A percentile compares a stretch with the other conserved stretches of the same genome.
These are phyloP conservation scores for Suillus occidentalis DNA, from an alignment of 768 basidiomycete genomes.

Conservation along the genomic window DNA sequence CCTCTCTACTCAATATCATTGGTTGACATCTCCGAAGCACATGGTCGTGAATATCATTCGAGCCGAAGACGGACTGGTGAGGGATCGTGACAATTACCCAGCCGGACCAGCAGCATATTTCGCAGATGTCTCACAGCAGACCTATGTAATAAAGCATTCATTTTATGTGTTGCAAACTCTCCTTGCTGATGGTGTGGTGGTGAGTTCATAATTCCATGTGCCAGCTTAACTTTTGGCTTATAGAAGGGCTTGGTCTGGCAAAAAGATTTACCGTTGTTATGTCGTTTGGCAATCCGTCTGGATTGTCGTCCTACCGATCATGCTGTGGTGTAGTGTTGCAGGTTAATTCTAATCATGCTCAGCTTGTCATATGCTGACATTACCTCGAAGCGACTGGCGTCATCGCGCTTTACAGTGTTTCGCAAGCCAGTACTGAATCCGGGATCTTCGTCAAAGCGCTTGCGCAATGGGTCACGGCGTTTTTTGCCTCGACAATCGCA, in stretches of 20 bases:
- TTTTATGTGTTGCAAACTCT: conserved; percentile 18
- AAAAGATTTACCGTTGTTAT: conserved; percentile 17
- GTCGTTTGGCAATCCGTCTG: conserved; percentile 15
- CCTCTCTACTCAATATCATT: neutral
- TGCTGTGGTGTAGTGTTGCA: conserved; percentile 11
- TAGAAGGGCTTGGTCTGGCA: neutral
- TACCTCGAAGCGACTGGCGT: conserved; percentile 3
- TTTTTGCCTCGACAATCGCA: conserved; percentile 8
- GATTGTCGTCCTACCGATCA: conserved; percentile 10
- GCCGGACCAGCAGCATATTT: conserved; percentile 26
- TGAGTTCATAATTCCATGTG: neutral
- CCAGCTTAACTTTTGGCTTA: neutral
- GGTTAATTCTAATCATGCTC: neutral
- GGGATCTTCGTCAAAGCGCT: neutral
- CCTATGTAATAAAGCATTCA: conserved; percentile 26
- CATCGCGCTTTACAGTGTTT: neutral
- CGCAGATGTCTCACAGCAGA: conserved; percentile 19
- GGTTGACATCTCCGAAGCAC: conserved; percentile 8
- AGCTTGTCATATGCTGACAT: neutral
- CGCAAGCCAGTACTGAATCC: neutral
- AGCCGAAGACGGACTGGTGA: conserved; percentile 20
- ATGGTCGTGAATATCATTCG: conserved; percentile 17
- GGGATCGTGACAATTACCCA: conserved; percentile 14
- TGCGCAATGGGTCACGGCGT: conserved; percentile 10
- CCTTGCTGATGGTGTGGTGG: conserved; percentile 8